These are phyloP conservation scores for Talaromyces proteolyticus DNA, from an alignment of 495 filamentous ascomycete species.

Conservation along the genomic window DNA sequence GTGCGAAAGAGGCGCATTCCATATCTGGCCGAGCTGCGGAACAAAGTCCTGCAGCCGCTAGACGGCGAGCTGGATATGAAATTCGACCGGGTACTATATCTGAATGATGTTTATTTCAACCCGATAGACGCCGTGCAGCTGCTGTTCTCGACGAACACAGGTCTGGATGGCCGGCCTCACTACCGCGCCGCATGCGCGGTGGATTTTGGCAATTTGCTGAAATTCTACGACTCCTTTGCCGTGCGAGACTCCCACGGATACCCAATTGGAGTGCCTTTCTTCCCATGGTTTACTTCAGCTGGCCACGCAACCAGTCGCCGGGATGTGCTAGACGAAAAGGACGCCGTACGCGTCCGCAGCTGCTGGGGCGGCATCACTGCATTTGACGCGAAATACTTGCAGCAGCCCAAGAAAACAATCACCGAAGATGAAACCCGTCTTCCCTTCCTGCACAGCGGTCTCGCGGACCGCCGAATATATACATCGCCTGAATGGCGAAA, in stretches of 20 bases:
- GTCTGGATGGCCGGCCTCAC: slow-evolving; percentile 45
- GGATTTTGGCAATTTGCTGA: slow-evolving; percentile 71
- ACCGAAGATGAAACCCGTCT: neutral
- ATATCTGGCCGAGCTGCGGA: slow-evolving; percentile 72
- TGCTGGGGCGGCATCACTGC: slow-evolving; percentile 84
- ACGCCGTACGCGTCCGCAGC: slow-evolving; percentile 66
- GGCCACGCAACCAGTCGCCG: slow-evolving; percentile 50
- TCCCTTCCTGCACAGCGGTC: neutral
- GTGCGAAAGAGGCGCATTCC: slow-evolving; percentile 63
- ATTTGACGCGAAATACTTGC: slow-evolving; percentile 66
- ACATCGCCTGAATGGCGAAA: too few species aligned
- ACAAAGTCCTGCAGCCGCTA: slow-evolving; percentile 64
- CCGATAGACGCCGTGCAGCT: slow-evolving; percentile 65
- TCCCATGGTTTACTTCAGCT: slow-evolving; percentile 62
- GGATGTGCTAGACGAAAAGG: slow-evolving; percentile 55
- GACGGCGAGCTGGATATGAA: slow-evolving; percentile 25
- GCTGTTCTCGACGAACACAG: slow-evolving; percentile 68
- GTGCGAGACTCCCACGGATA: slow-evolving; percentile 70
- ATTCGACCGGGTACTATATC: slow-evolving; percentile 66
- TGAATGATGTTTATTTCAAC: slow-evolving; percentile 73
- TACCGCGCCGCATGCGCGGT: slow-evolving; percentile 79
- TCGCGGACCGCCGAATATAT: neutral
- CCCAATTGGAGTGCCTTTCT: slow-evolving; percentile 64
- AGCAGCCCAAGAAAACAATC: slow-evolving; percentile 9
- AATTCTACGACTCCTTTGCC: slow-evolving; percentile 80